Conservation (phyloP, 73 alveolate species). For the Paramecium bursaria region DNA sequence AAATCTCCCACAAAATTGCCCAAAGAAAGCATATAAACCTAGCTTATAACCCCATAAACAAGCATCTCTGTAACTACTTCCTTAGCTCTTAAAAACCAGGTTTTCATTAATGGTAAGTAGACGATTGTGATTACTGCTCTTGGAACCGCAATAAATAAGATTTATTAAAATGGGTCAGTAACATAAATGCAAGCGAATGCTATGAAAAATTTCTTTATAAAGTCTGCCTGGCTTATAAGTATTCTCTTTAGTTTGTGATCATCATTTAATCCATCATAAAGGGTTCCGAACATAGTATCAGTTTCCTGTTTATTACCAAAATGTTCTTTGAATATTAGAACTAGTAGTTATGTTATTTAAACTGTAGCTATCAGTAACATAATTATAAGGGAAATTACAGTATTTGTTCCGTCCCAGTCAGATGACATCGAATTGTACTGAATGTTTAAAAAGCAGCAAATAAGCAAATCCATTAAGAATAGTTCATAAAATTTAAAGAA, state of each 20-base stretch:
- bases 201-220: constrained; percentile 4
- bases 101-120: not conserved
- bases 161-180: constrained; percentile 34
- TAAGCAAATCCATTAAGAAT: constrained; percentile 21
- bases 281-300: constrained; percentile 33
- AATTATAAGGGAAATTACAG: constrained; percentile 21
- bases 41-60: constrained; percentile 6
- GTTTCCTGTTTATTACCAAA: constrained; percentile 26
- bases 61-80: constrained; percentile 16
- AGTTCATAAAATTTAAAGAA: constrained; percentile 52
- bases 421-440: constrained; percentile 32
- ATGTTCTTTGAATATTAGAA: constrained; percentile 8
- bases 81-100: constrained; percentile 10
- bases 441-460: constrained; percentile 10
- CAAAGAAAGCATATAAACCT: not conserved
- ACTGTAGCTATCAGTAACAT: not conserved
- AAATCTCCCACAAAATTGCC: constrained; percentile 49
- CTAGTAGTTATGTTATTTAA: not conserved
- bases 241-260: not conserved
- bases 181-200: constrained; percentile 53
- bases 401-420: constrained; percentile 51
- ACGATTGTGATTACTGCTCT: constrained; percentile 1
- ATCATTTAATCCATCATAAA: constrained; percentile 41
- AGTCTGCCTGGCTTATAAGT: constrained; percentile 1
- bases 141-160: constrained; percentile 7